Conservation (phyloP, 108 stramenopile genomes). For the Nitzschia sp. region DNA sequence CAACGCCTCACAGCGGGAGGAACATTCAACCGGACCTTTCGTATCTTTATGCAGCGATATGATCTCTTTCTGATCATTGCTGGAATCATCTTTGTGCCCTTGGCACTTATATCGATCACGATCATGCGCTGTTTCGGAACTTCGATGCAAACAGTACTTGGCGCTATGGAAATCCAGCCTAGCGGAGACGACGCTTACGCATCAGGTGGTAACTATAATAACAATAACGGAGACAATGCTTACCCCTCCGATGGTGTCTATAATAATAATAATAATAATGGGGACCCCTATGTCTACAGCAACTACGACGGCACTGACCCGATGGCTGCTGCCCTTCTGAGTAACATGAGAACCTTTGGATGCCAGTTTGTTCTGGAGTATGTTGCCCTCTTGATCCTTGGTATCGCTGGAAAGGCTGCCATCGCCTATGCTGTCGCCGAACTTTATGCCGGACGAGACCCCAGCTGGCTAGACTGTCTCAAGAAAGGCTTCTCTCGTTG, state of each 20-base stretch:
- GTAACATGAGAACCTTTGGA: background rate
- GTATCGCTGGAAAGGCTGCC: background rate
- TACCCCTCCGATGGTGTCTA: too few relatives aligned
- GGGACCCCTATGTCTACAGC: background rate
- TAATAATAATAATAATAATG: background rate
- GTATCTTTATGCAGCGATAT: background rate
- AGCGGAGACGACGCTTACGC: background rate
- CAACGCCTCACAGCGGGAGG: conserved; percentile 5
- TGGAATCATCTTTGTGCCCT: background rate
- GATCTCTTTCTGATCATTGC: background rate
- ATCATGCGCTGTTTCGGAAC: background rate
- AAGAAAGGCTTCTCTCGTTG: background rate
- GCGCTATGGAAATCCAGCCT: background rate
- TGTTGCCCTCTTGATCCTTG: background rate
- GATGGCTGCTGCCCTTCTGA: background rate
- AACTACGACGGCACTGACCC: background rate
- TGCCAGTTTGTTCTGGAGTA: conserved; percentile 5
- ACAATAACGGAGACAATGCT: background rate
- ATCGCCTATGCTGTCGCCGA: conserved; percentile 3
- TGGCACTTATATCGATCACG: background rate
- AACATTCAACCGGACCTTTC: conserved; percentile 1
- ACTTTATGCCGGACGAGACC: background rate
- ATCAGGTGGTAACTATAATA: too few relatives aligned
- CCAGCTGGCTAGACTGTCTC: background rate
- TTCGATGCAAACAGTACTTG: conserved; percentile 1